Conservation (phyloP, 2,329 filamentous ascomycete genomes). For the Penicillium glabrum region DNA sequence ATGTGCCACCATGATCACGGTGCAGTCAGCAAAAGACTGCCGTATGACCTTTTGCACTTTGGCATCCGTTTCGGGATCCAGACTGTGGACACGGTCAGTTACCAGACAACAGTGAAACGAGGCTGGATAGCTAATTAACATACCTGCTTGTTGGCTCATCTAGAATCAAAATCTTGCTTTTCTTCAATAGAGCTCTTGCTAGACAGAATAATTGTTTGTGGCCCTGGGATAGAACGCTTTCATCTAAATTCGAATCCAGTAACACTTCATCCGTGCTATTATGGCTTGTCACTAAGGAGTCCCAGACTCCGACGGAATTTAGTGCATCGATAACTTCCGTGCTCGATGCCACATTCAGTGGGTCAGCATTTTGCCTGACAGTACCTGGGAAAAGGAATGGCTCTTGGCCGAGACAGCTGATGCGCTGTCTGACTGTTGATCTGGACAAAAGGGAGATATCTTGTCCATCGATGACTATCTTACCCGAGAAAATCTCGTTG, state of each 20-base stretch:
- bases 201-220: conserved; percentile 73
- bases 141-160: conserved; percentile 28
- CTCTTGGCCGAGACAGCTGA: conserved; percentile 30
- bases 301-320: conserved; percentile 23
- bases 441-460: conserved; percentile 21
- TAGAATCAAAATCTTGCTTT: conserved; percentile 19
- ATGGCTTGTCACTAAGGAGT: conserved; percentile 16
- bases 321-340: conserved; percentile 24
- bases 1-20: conserved; percentile 19
- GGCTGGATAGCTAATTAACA: not conserved
- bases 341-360: conserved; percentile 22
- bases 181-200: conserved; percentile 60
- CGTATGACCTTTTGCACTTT: conserved; percentile 16
- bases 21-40: conserved; percentile 11
- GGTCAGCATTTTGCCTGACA: conserved; percentile 28
- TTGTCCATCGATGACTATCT: conserved; percentile 25
- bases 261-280: not conserved
- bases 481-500: conserved; percentile 25
- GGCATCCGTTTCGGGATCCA: conserved; percentile 15
- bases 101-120: not conserved
- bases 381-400: conserved; percentile 24
- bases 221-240: conserved; percentile 64
- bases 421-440: conserved; percentile 15
- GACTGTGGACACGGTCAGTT: not conserved
- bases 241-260: conserved; percentile 33